A percentile compares a stretch with the other conserved stretches of the same genome.
These are phyloP conservation scores for Geopyxis carbonaria DNA, from an alignment of 495 filamentous ascomycete species.

Conservation along the genomic window DNA sequence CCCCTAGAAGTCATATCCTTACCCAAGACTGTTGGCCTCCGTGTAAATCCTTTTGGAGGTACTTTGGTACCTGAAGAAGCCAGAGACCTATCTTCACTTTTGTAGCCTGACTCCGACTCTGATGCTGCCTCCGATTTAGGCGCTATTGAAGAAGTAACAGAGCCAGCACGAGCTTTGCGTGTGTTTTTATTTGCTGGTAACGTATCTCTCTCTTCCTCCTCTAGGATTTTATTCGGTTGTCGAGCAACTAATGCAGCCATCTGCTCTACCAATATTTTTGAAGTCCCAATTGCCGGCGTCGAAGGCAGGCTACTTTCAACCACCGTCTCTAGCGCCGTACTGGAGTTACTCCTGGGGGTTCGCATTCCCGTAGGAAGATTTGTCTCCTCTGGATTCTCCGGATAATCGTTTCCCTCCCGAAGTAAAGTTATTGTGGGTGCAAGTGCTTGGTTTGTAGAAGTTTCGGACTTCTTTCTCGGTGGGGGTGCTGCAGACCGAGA, in stretches of 20 bases:
- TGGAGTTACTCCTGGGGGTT: conserved; percentile 52
- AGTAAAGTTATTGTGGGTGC: conserved; percentile 27
- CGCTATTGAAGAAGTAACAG: conserved; percentile 23
- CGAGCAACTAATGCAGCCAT: conserved; percentile 28
- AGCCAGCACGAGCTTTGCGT: conserved; percentile 11
- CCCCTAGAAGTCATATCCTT: conserved; percentile 51
- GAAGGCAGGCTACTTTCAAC: conserved; percentile 74
- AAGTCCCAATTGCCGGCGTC: conserved; percentile 42
- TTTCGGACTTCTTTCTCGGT: conserved; percentile 27
- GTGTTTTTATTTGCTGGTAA: conserved; percentile 1
- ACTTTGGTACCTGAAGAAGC: conserved; percentile 22
- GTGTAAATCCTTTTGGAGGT: conserved; percentile 34
- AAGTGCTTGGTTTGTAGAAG: conserved; percentile 32
- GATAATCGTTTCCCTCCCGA: conserved; percentile 17
- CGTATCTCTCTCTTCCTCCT: conserved; percentile 1
- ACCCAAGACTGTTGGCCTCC: conserved; percentile 29
- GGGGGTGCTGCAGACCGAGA: conserved; percentile 20
- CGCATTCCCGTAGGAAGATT: conserved; percentile 37
- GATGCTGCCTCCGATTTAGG: conserved; percentile 25
- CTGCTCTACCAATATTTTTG: conserved; percentile 34
- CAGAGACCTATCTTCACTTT: conserved; percentile 17
- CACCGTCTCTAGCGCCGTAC: conserved; percentile 71
- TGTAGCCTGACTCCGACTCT: conserved; percentile 26
- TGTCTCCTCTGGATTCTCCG: conserved; percentile 36
- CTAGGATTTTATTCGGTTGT: conserved; percentile 22